Evolutionary conservation across 768 basidiomycete species (phyloP), one percentile per base, ranked within the genome.

Genomic region (Mycena vulgaris): DNA sequence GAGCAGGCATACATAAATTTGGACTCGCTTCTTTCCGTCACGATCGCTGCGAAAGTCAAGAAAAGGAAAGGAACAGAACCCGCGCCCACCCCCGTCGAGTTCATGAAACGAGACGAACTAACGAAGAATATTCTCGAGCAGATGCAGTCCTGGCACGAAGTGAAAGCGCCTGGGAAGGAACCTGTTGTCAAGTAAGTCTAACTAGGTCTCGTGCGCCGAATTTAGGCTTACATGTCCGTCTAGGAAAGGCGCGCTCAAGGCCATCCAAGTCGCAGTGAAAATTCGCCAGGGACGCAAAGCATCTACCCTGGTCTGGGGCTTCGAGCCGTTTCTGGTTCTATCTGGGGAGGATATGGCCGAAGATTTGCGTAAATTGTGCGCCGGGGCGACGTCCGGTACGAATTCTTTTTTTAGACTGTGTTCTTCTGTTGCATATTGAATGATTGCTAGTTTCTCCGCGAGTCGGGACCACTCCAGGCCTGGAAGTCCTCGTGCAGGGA

Each of bases 401-500:
- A 55, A 31, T 33, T 78, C 23, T 35, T 64, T 49, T 58, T 53
- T 53, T 51, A 17, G 56, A 25, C 16, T 64, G 16, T 19, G 21
- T 63, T 2, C 45, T 27, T 39, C 35, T 42, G 11, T 48, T 2
- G 17, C n/a, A 5, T 19, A 30, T 30, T 66, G 39, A 51, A 33
- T 31, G 45, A 33, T n/a, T 40, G 49, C 17, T 45, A 94, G 93
- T 92, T 19, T 87, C 90, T 0, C 88, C 90, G 1, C 63, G 87
- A n/a, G 83, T 82, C 7, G 91, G 92, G 0, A 92, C 90, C 77
- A 80, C 81, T 9, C 82, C 87, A 2, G 88, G 87, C 2, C 73
- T 88, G 60, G 94, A 96, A 74, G 90, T 98, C 11, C 83, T 93
- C 70, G 91, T 97, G 0, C 96, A 97, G 76, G 96, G 96, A 2